These are phyloP conservation scores for Penicillium canescens DNA, from an alignment of 495 filamentous ascomycete genomes.

Conservation along the genomic window DNA sequence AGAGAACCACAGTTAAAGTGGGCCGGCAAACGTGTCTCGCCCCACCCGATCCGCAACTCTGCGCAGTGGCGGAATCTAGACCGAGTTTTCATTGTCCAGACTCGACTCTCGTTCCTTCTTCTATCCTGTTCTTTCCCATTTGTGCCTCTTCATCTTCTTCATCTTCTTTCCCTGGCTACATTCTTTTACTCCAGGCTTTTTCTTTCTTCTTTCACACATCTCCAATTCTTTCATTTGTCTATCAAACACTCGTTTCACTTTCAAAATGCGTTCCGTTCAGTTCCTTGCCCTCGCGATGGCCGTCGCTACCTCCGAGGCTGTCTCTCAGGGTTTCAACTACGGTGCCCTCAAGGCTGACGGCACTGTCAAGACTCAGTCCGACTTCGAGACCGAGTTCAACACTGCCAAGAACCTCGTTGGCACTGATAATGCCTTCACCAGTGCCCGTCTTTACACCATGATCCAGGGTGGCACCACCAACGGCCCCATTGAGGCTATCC, in stretches of 20 bases:
- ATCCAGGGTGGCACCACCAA: conserved; percentile 62
- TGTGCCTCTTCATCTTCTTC: conserved; percentile 2
- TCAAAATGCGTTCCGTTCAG: conserved; percentile 38
- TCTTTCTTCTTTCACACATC: neutral
- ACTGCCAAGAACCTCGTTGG: conserved; percentile 67
- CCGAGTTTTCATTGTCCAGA: conserved; percentile 1
- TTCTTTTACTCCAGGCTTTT: conserved; percentile 5
- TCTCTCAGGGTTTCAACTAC: conserved; percentile 80
- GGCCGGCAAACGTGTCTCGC: conserved; percentile 4
- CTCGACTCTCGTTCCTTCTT: conserved; percentile 2
- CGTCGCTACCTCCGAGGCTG: conserved; percentile 45
- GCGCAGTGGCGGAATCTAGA: conserved; percentile 14
- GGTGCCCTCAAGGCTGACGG: conserved; percentile 64
- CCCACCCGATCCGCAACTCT: neutral
- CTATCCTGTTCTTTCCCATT: conserved; percentile 2
- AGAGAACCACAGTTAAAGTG: neutral
- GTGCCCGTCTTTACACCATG: conserved; percentile 66
- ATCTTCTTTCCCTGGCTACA: conserved; percentile 9
- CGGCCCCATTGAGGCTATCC: conserved; percentile 66
- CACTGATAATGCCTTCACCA: conserved; percentile 69
- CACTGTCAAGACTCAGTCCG: conserved; percentile 58
- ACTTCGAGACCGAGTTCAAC: conserved; percentile 72
- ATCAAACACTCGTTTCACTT: conserved; percentile 9
- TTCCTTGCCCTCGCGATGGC: conserved; percentile 47
- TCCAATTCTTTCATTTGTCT: neutral